Evolutionary conservation across 2,329 filamentous ascomycete genomes (phyloP).

Genomic region (Alternaria viburni): DNA sequence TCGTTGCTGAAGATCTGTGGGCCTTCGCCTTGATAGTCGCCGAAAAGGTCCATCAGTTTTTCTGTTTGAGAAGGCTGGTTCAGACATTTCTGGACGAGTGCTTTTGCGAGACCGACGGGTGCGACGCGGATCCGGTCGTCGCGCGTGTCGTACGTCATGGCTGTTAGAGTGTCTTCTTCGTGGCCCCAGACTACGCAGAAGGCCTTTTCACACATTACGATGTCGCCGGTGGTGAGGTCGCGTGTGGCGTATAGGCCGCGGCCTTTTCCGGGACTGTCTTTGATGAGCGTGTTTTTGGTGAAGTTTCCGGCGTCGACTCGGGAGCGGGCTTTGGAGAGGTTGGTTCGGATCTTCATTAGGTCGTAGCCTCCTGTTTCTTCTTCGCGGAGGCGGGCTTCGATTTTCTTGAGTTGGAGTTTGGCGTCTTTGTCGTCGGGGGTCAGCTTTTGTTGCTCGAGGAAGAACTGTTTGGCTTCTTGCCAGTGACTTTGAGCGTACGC

Average conservation of each 20-base stretch:
- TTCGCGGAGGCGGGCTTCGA: conserved; percentile 42
- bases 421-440: conserved; percentile 47
- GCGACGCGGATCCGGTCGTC: conserved; percentile 39
- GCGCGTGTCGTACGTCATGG: conserved; percentile 54
- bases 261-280: conserved; percentile 51
- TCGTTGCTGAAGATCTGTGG: conserved; percentile 45
- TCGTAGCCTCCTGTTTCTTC: conserved; percentile 50
- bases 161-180: conserved; percentile 50
- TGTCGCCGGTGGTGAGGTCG: conserved; percentile 56
- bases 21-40: conserved; percentile 48
- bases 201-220: conserved; percentile 64
- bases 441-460: conserved; percentile 39
- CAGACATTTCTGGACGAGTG: conserved; percentile 56
- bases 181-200: conserved; percentile 55
- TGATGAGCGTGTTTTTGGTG: conserved; percentile 51
- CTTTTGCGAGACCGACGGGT: conserved; percentile 25
- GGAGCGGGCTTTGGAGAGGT: conserved; percentile 51
- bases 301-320: conserved; percentile 59
- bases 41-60: conserved; percentile 43
- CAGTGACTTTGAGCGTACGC: conserved; percentile 54
- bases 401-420: conserved; percentile 26
- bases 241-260: conserved; percentile 60
- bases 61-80: conserved; percentile 49
- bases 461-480: conserved; percentile 43
- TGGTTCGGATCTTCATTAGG: conserved; percentile 38